Base-by-base conservation (phyloP, 2,329 filamentous ascomycete species). In the Colletotrichum sp. region DNA sequence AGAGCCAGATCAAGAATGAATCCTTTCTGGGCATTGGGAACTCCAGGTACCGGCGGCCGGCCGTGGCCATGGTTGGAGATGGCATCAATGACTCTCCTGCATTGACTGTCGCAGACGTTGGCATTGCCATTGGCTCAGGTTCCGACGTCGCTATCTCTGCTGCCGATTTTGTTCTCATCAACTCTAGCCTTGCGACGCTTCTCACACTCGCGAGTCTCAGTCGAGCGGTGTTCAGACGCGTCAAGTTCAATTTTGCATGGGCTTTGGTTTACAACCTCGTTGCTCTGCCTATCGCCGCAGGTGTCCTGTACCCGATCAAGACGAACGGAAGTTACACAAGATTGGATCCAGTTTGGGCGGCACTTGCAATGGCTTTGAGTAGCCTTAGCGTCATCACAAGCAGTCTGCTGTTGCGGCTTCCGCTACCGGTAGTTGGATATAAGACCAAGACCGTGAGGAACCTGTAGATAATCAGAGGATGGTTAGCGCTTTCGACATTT, bases 41-140 rank as follows among this genome's bases (percentile, higher is more conserved):
- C 36, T 78, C 81, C 18, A 79, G 79, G 3, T 83, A 83, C 7
- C 88, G 90, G 7, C 88, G 44, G 6, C 44, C 89, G 9, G 88
- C 85, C 63, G 91, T 98, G 8, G 95, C 94, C 79, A 98, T 98
- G 92, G 93, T 97, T 9, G 95, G 95, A 72, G 95, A 98, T 82
- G 95, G 95, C 79, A 95, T 97, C 86, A 98, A 98, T 84, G 95
- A 98, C 86, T 93, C 95, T 0, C 95, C 95, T 0, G 95, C 95
- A 7, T 91, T 98, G 44, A 91, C 94, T 6, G 92, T 91, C n/a
- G 95, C 95, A 18, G 95, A 98, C 81, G 93, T 98, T 1, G 95
- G 94, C 79, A 94, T 98, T 77, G 95, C 95, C 70, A 93, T 98
- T 81, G 95, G 95, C 4, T 94, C 92, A 1, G 96, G 95, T 72